Base-by-base conservation (phyloP, 2,329 filamentous ascomycete species). In the Neofusicoccum laricinum region DNA sequence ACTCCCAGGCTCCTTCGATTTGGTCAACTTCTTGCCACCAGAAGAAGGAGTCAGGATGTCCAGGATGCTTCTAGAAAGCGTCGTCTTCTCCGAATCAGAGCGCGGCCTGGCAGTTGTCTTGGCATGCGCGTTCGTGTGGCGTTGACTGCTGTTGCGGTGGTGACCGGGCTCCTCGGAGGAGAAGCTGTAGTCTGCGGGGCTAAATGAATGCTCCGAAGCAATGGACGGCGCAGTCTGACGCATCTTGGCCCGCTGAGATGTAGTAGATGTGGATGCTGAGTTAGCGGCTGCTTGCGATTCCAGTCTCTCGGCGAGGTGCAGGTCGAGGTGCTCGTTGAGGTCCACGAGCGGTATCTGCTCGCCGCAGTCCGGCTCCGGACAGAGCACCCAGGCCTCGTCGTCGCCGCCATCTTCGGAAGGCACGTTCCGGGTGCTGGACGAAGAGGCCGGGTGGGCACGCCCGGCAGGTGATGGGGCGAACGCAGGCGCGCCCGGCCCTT, bases 301-400 rank as follows among this genome's bases (percentile, higher is more conserved):
- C 76, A 73, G 72, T 68, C 75, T 71, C 64, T 78, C 75, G 67
- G 76, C 71, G 64, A 71, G 69, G 72, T 82, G 80, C 38, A 80
- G 73, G 63, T 80, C 75, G 61, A 82, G 72, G 71, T 82, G 81
- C 55, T 82, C 78, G 69, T 81, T 78, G 63, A 79, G 74, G 55
- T 80, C 79, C 21, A 68, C 66, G 25, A 80, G 67, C 61, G 74
- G 71, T 62, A 82, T 69, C 58, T 76, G 67, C 67, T 82, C 79
- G 63, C 76, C 76, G 71, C 80, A 82, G 50, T 77, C 74, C 25
- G 71, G 67, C 55, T 78, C 73, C 8, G 79, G 77, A 68, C 81
- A 82, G 65, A 72, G 72, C 36, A 77, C 75, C 14, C 63, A 66
- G 11, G 38, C n/a, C n/a, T n/a, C 40, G 46, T 73, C 70, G 43